These are phyloP conservation scores for Seiridium unicorne DNA, from an alignment of 2,329 filamentous ascomycete genomes.

Conservation along the genomic window DNA sequence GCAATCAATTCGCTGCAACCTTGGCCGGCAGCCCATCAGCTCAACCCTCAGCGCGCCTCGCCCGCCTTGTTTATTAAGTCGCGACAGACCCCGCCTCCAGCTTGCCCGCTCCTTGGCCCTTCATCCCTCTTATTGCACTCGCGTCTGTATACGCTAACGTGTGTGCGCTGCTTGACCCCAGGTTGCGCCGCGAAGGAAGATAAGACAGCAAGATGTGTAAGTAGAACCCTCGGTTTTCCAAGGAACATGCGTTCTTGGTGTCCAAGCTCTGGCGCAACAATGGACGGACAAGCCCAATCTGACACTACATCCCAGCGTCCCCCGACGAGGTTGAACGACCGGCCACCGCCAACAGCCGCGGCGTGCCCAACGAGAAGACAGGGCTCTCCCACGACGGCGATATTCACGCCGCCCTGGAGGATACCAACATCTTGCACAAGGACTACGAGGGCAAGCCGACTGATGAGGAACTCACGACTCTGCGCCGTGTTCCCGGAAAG, in stretches of 20 bases:
- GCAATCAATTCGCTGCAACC: background rate
- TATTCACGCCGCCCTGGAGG: background rate
- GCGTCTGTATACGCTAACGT: background rate
- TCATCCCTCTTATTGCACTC: background rate
- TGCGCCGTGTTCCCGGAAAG: conserved; percentile 40
- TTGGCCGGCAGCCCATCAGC: background rate
- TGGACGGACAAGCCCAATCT: background rate
- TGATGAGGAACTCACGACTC: conserved; percentile 39
- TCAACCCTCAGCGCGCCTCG: background rate
- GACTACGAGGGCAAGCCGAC: conserved; percentile 34
- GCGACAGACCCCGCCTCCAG: background rate
- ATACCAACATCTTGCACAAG: background rate
- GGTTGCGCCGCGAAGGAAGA: background rate
- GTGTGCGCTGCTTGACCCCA: background rate
- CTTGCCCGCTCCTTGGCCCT: background rate
- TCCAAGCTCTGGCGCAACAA: too few relatives aligned
- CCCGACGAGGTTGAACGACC: background rate
- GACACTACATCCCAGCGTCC: background rate
- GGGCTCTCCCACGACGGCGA: background rate
- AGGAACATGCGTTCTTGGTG: background rate
- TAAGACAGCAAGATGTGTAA: background rate
- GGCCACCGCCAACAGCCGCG: background rate
- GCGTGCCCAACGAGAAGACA: background rate
- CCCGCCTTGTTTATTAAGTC: background rate
- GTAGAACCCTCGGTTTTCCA: background rate